These are phyloP conservation scores for Rhodotorula sp. DNA, from an alignment of 1,284 basidiomycete genomes.

Conservation along the genomic window DNA sequence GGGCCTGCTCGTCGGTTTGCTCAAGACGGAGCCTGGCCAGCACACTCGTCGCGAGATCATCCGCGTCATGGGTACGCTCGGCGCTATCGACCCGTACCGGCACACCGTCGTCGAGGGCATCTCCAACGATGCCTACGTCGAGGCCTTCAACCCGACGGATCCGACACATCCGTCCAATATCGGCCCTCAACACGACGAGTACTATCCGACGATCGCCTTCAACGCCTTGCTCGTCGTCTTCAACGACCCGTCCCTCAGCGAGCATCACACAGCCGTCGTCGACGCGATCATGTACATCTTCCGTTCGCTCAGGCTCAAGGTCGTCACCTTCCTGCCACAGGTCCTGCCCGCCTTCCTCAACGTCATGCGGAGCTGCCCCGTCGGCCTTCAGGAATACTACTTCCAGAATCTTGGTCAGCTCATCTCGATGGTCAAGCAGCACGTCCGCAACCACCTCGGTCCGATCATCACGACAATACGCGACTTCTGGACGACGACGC, in stretches of 20 bases:
- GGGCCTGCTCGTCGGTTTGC: conserved; percentile 79
- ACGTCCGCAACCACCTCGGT: conserved; percentile 86
- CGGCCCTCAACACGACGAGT: conserved; percentile 68
- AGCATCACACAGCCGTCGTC: conserved; percentile 83
- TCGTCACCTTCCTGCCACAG: conserved; percentile 91
- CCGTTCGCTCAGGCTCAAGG: conserved; percentile 95
- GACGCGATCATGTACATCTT: conserved; percentile 99
- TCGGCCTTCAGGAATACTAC: conserved; percentile 88
- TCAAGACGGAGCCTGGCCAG: conserved; percentile 72
- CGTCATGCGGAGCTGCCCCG: conserved; percentile 75
- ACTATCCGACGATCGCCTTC: conserved; percentile 96
- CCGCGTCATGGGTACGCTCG: conserved; percentile 91
- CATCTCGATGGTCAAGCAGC: conserved; percentile 95
- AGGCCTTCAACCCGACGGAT: conserved; percentile 54
- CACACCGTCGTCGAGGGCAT: conserved; percentile 62
- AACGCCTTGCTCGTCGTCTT: conserved; percentile 83
- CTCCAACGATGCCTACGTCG: conserved; percentile 40
- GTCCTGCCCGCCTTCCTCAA: conserved; percentile 94
- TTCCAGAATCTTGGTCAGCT: conserved; percentile 94
- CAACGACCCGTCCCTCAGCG: conserved; percentile 79
- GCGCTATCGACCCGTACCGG: conserved; percentile 95
- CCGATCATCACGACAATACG: conserved; percentile 78
- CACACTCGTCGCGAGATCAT: conserved; percentile 80
- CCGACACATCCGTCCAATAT: conserved; percentile 58
- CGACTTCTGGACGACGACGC: conserved; percentile 67